Conservation (phyloP, 1,284 basidiomycete genomes). For the Cystobasidium slooffiae region DNA sequence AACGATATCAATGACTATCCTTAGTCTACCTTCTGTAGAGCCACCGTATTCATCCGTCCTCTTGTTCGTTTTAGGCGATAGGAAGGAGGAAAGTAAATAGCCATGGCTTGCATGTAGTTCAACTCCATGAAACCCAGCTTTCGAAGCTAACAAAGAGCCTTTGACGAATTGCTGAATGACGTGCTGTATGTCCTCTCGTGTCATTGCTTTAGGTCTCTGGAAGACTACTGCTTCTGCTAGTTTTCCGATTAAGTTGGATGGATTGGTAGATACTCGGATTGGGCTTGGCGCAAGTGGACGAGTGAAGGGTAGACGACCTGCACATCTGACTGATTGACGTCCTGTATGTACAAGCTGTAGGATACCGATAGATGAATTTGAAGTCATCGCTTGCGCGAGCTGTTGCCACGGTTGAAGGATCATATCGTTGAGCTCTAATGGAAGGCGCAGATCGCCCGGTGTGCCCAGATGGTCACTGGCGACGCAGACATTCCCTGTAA, state of each 20-base stretch:
- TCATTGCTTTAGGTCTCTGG: conserved; percentile 69
- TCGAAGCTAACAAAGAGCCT: conserved; percentile 69
- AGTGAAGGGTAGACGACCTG: conserved; percentile 67
- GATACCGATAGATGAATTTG: conserved; percentile 55
- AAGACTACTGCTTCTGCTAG: conserved; percentile 66
- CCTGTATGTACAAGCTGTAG: conserved; percentile 88
- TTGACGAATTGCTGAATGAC: conserved; percentile 71
- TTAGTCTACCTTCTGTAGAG: conserved; percentile 57
- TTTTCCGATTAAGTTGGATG: conserved; percentile 58
- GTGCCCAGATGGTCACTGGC: conserved; percentile 72
- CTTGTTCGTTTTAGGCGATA: conserved; percentile 77
- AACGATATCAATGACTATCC: conserved; percentile 69
- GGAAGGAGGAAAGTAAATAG: conserved; percentile 79
- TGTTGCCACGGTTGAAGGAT: conserved; percentile 63
- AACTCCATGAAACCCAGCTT: conserved; percentile 84
- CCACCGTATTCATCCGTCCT: conserved; percentile 68
- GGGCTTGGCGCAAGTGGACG: conserved; percentile 75
- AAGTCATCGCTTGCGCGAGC: conserved; percentile 63
- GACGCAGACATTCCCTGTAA: conserved; percentile 78
- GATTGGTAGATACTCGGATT: conserved; percentile 62
- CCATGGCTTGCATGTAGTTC: conserved; percentile 72
- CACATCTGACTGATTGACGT: conserved; percentile 75
- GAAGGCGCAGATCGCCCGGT: conserved; percentile 77
- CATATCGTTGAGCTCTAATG: conserved; percentile 56
- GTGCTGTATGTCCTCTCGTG: conserved; percentile 65